phyloP scores from a whole-genome alignment of 1,284 basidiomycete species.

The Laetiporus sulphureus region DNA sequence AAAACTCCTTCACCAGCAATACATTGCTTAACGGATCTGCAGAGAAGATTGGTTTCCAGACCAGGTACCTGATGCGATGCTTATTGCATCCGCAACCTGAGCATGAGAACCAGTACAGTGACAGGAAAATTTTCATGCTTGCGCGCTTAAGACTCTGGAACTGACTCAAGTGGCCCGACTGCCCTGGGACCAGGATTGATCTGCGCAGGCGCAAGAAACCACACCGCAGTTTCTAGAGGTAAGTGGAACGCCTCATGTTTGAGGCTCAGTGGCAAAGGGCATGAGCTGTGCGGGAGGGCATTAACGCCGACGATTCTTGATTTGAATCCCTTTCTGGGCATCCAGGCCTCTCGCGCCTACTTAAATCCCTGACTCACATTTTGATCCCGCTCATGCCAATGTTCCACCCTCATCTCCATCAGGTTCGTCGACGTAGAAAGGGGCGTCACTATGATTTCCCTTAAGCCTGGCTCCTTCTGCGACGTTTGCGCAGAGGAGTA shows the following conservation, averaged over 20 bases:
- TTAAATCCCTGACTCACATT: slow-evolving; percentile 26
- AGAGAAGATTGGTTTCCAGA: no score
- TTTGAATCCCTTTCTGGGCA: slow-evolving; percentile 10
- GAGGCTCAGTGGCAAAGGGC: slow-evolving; percentile 10
- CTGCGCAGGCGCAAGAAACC: not conserved
- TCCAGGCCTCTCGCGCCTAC: slow-evolving; percentile 17
- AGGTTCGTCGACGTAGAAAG: slow-evolving; percentile 21
- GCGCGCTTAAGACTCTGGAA: no score
- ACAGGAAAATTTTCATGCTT: no score
- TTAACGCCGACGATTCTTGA: slow-evolving; percentile 1
- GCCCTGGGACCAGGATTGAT: no score
- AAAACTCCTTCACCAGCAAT: no score
- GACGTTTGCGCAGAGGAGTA: slow-evolving; percentile 83
- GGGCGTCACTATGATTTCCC: slow-evolving; percentile 57
- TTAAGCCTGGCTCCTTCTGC: slow-evolving; percentile 72
- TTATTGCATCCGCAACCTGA: no score
- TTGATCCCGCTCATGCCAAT: slow-evolving; percentile 21
- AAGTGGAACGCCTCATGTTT: slow-evolving; percentile 6
- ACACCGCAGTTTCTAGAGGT: not conserved
- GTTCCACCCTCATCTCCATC: slow-evolving; percentile 23
- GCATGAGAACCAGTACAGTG: no score
- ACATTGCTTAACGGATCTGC: no score
- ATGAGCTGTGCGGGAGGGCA: not conserved
- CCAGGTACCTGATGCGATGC: no score
- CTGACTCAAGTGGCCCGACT: no score